A percentile compares a stretch with the other conserved stretches of the same genome.
phyloP scores from a whole-genome alignment of 495 filamentous ascomycete species.

The Hypoxylon fragiforme region DNA sequence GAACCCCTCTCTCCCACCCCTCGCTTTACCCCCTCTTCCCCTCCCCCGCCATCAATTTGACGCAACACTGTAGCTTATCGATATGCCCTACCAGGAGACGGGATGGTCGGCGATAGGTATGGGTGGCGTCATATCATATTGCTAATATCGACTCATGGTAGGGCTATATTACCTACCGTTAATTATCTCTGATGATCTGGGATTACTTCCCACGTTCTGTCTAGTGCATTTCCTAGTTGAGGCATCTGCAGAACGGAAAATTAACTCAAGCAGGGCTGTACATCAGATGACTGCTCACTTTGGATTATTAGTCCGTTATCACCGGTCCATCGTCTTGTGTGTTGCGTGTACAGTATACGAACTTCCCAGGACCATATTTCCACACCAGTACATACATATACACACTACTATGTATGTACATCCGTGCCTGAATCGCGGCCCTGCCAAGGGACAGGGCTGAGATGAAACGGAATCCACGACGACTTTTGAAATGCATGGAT shows the following conservation, averaged over 20 bases:
- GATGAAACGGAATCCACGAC: constrained; percentile 11
- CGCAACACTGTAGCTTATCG: constrained; percentile 31
- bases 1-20: neutral
- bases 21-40: constrained; percentile 7
- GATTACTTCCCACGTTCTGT: constrained; percentile 29
- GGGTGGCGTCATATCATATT: constrained; percentile 32
- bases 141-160: constrained; percentile 16
- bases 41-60: constrained; percentile 34
- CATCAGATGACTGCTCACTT: constrained; percentile 28
- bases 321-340: constrained; percentile 18
- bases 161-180: constrained; percentile 26
- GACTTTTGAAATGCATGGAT: constrained; percentile 14
- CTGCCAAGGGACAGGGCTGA: constrained; percentile 32
- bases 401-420: too few species aligned
- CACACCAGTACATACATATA: constrained; percentile 3
- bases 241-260: constrained; percentile 25
- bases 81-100: constrained; percentile 34
- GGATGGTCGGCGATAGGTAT: constrained; percentile 21
- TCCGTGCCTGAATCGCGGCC: constrained; percentile 15
- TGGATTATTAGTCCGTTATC: constrained; percentile 25
- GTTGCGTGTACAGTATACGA: constrained; percentile 24
- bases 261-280: constrained; percentile 30
- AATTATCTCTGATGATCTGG: constrained; percentile 24
- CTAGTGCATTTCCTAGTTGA: constrained; percentile 17
- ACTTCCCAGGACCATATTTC: neutral